These are phyloP conservation scores for sunflower (Helianthus annuus) DNA, from an alignment of 129 eudicot species.

Conservation along the genomic window DNA sequence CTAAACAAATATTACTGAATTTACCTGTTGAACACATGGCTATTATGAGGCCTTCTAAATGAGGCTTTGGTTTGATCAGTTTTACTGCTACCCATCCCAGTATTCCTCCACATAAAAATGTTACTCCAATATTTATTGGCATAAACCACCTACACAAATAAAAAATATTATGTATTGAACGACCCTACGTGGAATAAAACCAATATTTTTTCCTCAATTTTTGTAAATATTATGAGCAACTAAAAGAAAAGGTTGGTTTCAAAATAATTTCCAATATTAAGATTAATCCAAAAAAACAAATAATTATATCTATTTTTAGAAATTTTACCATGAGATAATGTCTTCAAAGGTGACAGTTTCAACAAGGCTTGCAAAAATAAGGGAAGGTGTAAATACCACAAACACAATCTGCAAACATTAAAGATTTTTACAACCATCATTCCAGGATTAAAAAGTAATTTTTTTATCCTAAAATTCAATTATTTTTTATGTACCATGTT, in stretches of 20 bases:
- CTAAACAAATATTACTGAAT: background rate
- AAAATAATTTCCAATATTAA: background rate
- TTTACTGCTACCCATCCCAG: conserved; percentile 72
- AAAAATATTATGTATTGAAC: background rate
- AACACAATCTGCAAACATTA: conserved; percentile 69
- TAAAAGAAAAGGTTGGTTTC: conserved; percentile 7
- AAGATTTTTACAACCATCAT: background rate
- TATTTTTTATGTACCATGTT: background rate
- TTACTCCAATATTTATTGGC: conserved; percentile 70
- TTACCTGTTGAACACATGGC: conserved; percentile 67
- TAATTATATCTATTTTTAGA: background rate
- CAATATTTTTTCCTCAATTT: background rate
- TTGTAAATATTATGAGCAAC: background rate
- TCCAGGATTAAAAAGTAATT: background rate
- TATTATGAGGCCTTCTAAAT: conserved; percentile 62
- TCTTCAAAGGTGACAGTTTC: conserved; percentile 76
- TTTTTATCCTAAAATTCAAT: background rate
- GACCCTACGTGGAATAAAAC: too few species aligned
- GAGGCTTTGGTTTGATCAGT: conserved; percentile 59
- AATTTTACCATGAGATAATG: conserved; percentile 72
- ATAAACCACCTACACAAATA: conserved; percentile 76
- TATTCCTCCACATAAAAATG: conserved; percentile 63
- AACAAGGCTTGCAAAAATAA: conserved; percentile 76
- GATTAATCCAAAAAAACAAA: background rate
- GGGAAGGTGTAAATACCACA: conserved; percentile 77